Conservation (phyloP, 768 basidiomycete species). For the Auriscalpium microsporum region DNA sequence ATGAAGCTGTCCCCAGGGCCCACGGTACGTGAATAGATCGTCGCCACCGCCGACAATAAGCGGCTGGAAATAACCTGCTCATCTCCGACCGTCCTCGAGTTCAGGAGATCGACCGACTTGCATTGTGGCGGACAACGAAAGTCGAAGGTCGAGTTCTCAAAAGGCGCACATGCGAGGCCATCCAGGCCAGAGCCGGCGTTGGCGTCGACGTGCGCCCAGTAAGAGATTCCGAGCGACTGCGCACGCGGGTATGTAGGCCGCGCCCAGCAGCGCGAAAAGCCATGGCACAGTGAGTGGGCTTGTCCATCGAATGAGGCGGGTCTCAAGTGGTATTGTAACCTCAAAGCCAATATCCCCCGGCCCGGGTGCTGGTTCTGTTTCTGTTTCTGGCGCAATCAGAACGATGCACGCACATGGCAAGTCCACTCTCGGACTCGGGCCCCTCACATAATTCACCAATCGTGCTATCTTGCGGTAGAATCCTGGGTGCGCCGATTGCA, state of each 20-base stretch:
- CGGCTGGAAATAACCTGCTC: constrained; percentile 56
- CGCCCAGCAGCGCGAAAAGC: constrained; percentile 46
- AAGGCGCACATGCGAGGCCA: constrained; percentile 57
- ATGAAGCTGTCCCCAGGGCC: constrained; percentile 75
- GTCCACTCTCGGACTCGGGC: constrained; percentile 50
- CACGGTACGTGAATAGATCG: constrained; percentile 60
- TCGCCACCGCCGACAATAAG: constrained; percentile 86
- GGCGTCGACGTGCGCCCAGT: constrained; percentile 58
- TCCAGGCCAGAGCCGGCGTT: constrained; percentile 70
- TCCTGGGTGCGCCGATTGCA: constrained; percentile 10
- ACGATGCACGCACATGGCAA: constrained; percentile 34
- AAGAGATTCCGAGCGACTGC: constrained; percentile 60
- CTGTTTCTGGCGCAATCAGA: constrained; percentile 25
- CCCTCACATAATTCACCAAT: constrained; percentile 36
- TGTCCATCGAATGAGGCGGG: constrained; percentile 41
- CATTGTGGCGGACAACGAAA: constrained; percentile 81
- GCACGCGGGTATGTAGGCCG: constrained; percentile 64
- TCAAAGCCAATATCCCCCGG: constrained; percentile 43
- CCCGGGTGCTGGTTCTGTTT: constrained; percentile 44
- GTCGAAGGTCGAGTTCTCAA: constrained; percentile 50
- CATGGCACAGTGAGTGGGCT: constrained; percentile 42
- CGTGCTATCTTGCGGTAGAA: constrained; percentile 10
- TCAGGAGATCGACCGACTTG: constrained; percentile 52
- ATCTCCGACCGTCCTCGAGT: constrained; percentile 66
- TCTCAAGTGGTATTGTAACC: constrained; percentile 37